Evolutionary conservation across 2,329 filamentous ascomycete genomes (phyloP), one percentile per base, ranked within the genome.

Genomic region (Pezicula neosporulosa): DNA sequence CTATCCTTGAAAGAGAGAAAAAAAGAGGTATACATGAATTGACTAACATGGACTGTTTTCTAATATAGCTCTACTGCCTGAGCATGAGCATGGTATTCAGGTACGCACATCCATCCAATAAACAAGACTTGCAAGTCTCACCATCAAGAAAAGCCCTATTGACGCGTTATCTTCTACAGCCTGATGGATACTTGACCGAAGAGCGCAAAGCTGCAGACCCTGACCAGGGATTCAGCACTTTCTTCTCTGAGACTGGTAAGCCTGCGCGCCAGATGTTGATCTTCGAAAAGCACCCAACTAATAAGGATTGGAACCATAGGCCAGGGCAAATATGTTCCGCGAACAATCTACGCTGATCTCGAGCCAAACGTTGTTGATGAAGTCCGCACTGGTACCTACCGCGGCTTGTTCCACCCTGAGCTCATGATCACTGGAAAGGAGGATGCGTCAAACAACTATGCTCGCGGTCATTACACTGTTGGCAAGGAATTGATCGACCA

Each of bases 391-490:
- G 94, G 94, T 70, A 76, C 90, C 72, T 99, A 97, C 85, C 89
- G 93, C 69, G 88, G 83, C 71, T 87, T 99, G 61, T 97, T 97
- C 86, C 94, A 97, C 81, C 94, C 94, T 54, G 94, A 97, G 79
- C 89, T 95, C 79, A 96, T 99, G 93, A 97, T 99, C 77, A 96
- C 90, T 61, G 94, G 94, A 77, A 97, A 97, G 87, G 94, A 97
- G 83, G 94, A 97, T 86, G 94, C 94, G 63, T 97, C 93, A 65
- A 99, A 99, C 89, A 99, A 99, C 87, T 97, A 97, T 71, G 94
- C 94, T 66, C 93, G 94, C 83, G 94, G 94, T 64, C 94, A 99
- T 82, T 99, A 99, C 84, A 99, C 94, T 59, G 92, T 97, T 66
- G 94, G 94, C 73, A 97, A 97, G 85, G 94, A 99, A 82, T 85